These are phyloP conservation scores for Aureobasidium sp. DNA, from an alignment of 2,329 filamentous ascomycete species.

Conservation along the genomic window DNA sequence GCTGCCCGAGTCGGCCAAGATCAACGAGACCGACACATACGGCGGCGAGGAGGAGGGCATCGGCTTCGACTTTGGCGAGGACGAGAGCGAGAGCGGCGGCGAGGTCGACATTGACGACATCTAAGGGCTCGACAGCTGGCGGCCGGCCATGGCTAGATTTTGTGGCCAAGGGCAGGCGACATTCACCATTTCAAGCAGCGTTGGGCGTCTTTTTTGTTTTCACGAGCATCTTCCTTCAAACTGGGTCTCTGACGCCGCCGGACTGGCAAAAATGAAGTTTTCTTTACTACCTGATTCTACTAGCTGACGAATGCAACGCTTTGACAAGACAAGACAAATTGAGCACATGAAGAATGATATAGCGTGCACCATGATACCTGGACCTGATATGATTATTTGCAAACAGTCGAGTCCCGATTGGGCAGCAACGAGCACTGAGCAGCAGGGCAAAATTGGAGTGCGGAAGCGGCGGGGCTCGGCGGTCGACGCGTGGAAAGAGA, in stretches of 20 bases:
- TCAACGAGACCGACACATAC: constrained; percentile 98
- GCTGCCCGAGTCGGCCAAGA: constrained; percentile 94
- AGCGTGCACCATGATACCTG: too few species aligned
- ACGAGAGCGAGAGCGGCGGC: constrained; percentile 57
- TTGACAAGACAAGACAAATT: neutral
- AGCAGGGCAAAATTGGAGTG: constrained; percentile 4
- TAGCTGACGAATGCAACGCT: neutral
- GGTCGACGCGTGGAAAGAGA: neutral
- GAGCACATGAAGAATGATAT: neutral
- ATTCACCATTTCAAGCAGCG: constrained; percentile 11
- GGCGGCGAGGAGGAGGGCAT: constrained; percentile 86
- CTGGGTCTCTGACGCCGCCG: constrained; percentile 7
- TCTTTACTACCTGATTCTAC: neutral
- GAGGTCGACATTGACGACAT: constrained; percentile 96
- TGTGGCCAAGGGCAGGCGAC: neutral
- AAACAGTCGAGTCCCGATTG: neutral
- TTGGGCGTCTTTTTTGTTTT: constrained; percentile 11
- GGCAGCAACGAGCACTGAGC: neutral
- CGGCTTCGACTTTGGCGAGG: constrained; percentile 98
- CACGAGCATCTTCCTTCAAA: constrained; percentile 8
- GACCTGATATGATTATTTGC: neutral
- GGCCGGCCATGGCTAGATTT: neutral
- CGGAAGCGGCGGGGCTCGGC: constrained; percentile 6
- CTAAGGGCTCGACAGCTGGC: constrained; percentile 33
- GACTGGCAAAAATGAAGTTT: constrained; percentile 9